A percentile compares a stretch with the other conserved stretches of the same genome.
Conservation (phyloP, 768 basidiomycete species). For the Hygrocybe coccinea region DNA sequence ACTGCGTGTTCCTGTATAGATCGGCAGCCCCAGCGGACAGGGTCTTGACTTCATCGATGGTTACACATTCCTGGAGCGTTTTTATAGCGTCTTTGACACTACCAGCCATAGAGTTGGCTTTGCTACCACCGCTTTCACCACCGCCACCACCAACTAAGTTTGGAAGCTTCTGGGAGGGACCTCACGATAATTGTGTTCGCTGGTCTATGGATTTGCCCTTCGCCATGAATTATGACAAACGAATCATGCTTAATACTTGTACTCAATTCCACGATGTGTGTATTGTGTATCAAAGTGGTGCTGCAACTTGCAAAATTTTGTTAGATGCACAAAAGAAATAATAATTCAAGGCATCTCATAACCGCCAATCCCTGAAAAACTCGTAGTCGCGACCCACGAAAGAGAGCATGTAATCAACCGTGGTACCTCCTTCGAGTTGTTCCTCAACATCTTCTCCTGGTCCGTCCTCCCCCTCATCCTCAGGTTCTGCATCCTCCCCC, state of each 20-base stretch:
- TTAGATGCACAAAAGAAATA: too few species aligned
- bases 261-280: too few species aligned
- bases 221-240: too few species aligned
- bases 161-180: too few species aligned
- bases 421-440: slow-evolving; percentile 52
- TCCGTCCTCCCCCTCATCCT: slow-evolving; percentile 29
- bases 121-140: slow-evolving; percentile 35
- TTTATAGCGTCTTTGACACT: slow-evolving; percentile 41
- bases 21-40: not conserved
- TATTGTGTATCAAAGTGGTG: too few species aligned
- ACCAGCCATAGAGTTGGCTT: slow-evolving; percentile 37
- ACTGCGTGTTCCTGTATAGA: not conserved
- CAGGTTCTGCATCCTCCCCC: slow-evolving; percentile 24
- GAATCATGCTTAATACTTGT: too few species aligned
- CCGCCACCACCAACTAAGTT: slow-evolving; percentile 3
- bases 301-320: too few species aligned
- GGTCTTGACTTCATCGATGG: slow-evolving; percentile 2
- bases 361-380: slow-evolving; percentile 68
- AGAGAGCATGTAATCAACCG: slow-evolving; percentile 81
- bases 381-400: slow-evolving; percentile 59
- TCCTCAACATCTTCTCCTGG: slow-evolving; percentile 43
- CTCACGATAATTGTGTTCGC: too few species aligned
- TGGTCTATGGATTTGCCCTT: too few species aligned
- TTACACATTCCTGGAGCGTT: slow-evolving; percentile 33
- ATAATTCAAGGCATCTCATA: slow-evolving; percentile 1